Base-by-base conservation (phyloP, 371 early-diverging fungal species). In the Lichtheimia corymbifera region DNA sequence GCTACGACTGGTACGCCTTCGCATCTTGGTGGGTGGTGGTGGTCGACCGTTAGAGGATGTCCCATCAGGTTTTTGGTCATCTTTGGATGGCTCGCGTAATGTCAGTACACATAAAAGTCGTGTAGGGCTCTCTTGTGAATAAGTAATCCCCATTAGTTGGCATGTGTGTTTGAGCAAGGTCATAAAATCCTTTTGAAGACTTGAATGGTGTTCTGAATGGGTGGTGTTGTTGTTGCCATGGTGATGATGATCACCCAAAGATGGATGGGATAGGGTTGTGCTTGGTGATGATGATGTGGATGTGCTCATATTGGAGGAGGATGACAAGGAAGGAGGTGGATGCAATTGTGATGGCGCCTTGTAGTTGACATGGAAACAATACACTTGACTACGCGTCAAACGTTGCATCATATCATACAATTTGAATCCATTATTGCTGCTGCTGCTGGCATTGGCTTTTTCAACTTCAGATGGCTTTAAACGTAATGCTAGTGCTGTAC, bases 61-160 rank as follows among this genome's bases (percentile, higher is more conserved):
- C 2, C 35, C 35, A 35, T 50, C 15, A 18, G 43, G 35, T 24
- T 55, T n/a, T 25, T n/a, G 20, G 53, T 42, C 47, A 30, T 49
- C 43, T 45, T 55, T 61, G 6, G 71, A 66, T 0, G 57, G 64
- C 47, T 65, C 73, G 44, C 77, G 62, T 17, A 78, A 41, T 4
- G 78, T 74, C 17, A 79, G 45, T 0, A 79, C 70, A 58, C 79
- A 79, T 42, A 62, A 47, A 0, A 79, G 62, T 4, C 63, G 66
- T 4, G 49, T 51, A 17, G 64, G 58, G 1, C 60, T 59, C 30
- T 70, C 66, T 42, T 75, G 72, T 0, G 71, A 35, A 47, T 75
- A 79, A 5, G 72, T 68, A 27, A 79, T 70, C 4, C 79, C 79
- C 75, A 79, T 73, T 11, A 79, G 58, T 49, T 79, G 76, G 28